These are phyloP conservation scores for Chytriomyces sp. DNA, from an alignment of 192 early-diverging fungal species.

Conservation along the genomic window DNA sequence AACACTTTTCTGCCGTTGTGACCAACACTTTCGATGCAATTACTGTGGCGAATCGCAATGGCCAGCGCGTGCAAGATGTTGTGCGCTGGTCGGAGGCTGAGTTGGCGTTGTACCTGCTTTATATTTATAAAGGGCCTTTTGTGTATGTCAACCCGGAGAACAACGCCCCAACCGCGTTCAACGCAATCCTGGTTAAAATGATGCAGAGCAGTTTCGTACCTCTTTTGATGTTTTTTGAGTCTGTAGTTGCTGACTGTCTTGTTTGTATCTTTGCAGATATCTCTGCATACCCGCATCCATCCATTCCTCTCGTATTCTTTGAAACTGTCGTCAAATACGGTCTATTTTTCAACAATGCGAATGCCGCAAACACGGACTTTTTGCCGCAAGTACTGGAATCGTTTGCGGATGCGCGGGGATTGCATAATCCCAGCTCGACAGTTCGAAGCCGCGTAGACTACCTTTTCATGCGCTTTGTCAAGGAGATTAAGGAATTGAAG, in stretches of 20 bases:
- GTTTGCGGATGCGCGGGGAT: conserved; percentile 73
- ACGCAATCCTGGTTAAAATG: conserved; percentile 67
- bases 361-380: conserved; percentile 60
- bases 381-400: conserved; percentile 72
- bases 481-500: conserved; percentile 48
- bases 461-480: conserved; percentile 83
- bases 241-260: neutral
- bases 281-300: conserved; percentile 74
- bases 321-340: conserved; percentile 74
- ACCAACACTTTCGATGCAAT: conserved; percentile 66
- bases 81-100: conserved; percentile 76
- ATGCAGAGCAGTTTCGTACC: conserved; percentile 58
- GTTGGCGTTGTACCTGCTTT: conserved; percentile 73
- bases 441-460: conserved; percentile 86
- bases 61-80: conserved; percentile 18
- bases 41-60: conserved; percentile 9
- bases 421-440: conserved; percentile 68
- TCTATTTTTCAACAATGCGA: conserved; percentile 61
- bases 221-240: conserved; percentile 28
- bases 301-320: conserved; percentile 74
- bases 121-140: conserved; percentile 70
- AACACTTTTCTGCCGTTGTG: conserved; percentile 66
- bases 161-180: conserved; percentile 55
- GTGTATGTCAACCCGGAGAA: conserved; percentile 59
- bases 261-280: conserved; percentile 54